Evolutionary conservation across 2,329 filamentous ascomycete genomes (phyloP).

Genomic region (Stagonosporopsis chrysanthemi): DNA sequence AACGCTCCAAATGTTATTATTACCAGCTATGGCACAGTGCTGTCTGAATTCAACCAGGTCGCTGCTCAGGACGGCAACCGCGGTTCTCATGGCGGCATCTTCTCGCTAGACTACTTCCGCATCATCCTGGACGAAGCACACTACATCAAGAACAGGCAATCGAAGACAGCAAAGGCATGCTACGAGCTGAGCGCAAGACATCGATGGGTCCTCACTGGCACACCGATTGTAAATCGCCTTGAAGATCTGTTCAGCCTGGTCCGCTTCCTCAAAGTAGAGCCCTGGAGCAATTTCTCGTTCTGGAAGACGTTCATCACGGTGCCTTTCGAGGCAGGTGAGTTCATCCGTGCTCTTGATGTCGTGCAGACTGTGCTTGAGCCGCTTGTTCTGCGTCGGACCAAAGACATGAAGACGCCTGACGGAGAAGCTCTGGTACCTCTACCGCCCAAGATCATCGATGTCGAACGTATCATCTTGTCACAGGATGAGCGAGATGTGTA

Average conservation of each 20-base stretch:
- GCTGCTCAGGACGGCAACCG: slow-evolving; percentile 70
- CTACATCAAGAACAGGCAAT: slow-evolving; percentile 83
- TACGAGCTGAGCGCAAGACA: slow-evolving; percentile 87
- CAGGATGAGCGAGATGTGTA: slow-evolving; percentile 89
- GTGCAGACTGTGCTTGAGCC: slow-evolving; percentile 97
- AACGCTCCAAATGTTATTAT: slow-evolving; percentile 89
- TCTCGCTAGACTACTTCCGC: slow-evolving; percentile 92
- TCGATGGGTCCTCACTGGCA: slow-evolving; percentile 93
- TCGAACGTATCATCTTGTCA: slow-evolving; percentile 87
- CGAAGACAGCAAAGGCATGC: slow-evolving; percentile 94
- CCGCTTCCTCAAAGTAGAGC: slow-evolving; percentile 90
- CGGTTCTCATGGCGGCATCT: slow-evolving; percentile 72
- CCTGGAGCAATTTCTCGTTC: slow-evolving; percentile 98
- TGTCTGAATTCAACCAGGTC: slow-evolving; percentile 87
- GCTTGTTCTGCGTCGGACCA: slow-evolving; percentile 91
- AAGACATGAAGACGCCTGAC: slow-evolving; percentile 96
- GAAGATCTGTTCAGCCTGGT: slow-evolving; percentile 95
- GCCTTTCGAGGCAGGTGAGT: slow-evolving; percentile 95
- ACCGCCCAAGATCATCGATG: slow-evolving; percentile 80
- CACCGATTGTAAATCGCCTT: slow-evolving; percentile 93
- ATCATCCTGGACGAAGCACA: slow-evolving; percentile 96
- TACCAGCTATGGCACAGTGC: slow-evolving; percentile 89
- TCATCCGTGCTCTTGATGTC: slow-evolving; percentile 90
- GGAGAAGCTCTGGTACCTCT: slow-evolving; percentile 83
- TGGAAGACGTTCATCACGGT: slow-evolving; percentile 99